phyloP scores from a whole-genome alignment of 192 early-diverging fungal genomes.

The Endogone sp. region DNA sequence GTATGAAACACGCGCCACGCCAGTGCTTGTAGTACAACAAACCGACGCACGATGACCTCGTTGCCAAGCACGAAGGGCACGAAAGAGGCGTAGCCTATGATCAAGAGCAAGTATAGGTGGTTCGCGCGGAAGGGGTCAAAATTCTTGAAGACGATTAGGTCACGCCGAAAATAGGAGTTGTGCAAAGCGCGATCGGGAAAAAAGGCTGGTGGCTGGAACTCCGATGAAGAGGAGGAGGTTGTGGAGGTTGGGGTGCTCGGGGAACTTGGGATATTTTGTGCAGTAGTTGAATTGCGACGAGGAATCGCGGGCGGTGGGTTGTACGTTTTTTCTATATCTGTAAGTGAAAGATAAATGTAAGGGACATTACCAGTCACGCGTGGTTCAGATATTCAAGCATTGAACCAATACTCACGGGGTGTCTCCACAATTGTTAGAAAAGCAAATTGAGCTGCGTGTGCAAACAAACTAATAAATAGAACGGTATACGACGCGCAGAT shows the following conservation, averaged over 20 bases:
- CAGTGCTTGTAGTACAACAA: constrained; percentile 68
- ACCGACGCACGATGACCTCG: constrained; percentile 30
- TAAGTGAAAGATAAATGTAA: too few species aligned
- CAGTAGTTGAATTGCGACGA: constrained; percentile 10
- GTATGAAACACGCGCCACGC: constrained; percentile 87
- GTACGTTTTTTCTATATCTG: constrained; percentile 62
- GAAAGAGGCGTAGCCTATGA: constrained; percentile 70
- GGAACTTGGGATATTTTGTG: neutral
- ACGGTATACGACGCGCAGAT: constrained; percentile 91
- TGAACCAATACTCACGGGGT: constrained; percentile 57
- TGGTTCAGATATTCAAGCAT: neutral
- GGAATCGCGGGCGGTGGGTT: constrained; percentile 39
- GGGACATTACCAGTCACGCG: too few species aligned
- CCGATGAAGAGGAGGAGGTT: too few species aligned
- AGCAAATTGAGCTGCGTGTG: constrained; percentile 83
- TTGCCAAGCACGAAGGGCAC: constrained; percentile 52
- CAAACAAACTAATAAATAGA: constrained; percentile 82
- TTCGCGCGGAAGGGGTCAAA: constrained; percentile 86
- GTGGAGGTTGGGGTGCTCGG: neutral
- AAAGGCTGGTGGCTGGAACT: constrained; percentile 19
- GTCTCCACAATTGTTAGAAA: constrained; percentile 92
- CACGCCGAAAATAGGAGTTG: constrained; percentile 75
- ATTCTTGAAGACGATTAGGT: constrained; percentile 88
- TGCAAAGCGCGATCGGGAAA: constrained; percentile 43
- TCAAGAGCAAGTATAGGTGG: constrained; percentile 75